Evolutionary conservation across 495 filamentous ascomycete genomes (phyloP), one percentile per base, ranked within the genome.

Genomic region (Rhizodiscina lignyota): DNA sequence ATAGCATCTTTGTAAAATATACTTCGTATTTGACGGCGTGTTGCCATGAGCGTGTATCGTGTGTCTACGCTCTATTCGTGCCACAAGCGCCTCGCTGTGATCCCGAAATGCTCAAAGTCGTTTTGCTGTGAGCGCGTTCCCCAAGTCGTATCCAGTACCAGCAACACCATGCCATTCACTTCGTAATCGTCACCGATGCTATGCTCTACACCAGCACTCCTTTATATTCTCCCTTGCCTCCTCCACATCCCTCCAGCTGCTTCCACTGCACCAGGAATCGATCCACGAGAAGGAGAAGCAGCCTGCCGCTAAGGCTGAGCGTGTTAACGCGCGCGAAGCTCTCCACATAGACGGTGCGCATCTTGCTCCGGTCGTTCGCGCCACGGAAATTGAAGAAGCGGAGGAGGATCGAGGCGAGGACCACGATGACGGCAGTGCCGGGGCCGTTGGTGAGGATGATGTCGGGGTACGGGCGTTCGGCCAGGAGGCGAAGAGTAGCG

Each of bases 391-490:
- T 50, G 32, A 70, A 60, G 39, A 83, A 66, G 39, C 80, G 79
- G 33, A 92, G 54, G 1, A 79, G 15, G 18, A 74, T 64, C 2
- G 73, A 70, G 0, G 77, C 79, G 0, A 81, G 43, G 4, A 86
- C 61, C 33, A 94, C 63, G 28, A 94, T 72, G 23, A 92, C 77
- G 11, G 72, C 80, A 2, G 81, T 91, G 1, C 77, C 89, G 1
- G 89, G 89, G 0, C 89, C 89, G 54, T 97, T 94, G 24, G 74
- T 79, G 13, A 94, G 49, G 33, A 97, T 73, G 11, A 93, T 50
- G 53, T 83, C 76, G 0, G 81, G 81, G 38, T 64, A 60, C 10
- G 10, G 10, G 10, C 6, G 10, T 8, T 10, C 17, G 30, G 6
- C 17, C 10, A 18, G 10, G 6, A 11, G 10, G 10, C 30, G 30